Conservation (phyloP, 306 rosid genomes). For the Citrullus amarus region DNA sequence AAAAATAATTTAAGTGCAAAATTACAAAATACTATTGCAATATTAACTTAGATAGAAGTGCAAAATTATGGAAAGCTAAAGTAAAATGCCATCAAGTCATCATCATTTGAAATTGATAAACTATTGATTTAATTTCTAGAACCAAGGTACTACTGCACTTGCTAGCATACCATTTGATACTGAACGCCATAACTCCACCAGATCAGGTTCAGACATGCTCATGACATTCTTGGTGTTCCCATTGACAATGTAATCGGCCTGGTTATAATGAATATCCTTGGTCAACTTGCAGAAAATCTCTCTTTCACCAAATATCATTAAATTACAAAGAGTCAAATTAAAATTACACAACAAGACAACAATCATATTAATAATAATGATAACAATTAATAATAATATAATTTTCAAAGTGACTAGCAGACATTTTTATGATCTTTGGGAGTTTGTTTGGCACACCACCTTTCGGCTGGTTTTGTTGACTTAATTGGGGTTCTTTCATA, state of each 20-base stretch:
- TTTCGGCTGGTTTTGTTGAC: too few species aligned
- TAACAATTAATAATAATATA: neutral
- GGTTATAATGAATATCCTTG: constrained; percentile 12
- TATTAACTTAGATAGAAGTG: neutral
- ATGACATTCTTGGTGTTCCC: constrained; percentile 91
- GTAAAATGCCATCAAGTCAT: neutral
- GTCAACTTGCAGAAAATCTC: neutral
- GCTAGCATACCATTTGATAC: constrained; percentile 52
- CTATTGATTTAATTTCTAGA: neutral
- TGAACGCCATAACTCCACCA: constrained; percentile 85
- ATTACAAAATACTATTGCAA: neutral
- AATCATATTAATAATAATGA: neutral
- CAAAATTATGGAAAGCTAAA: neutral
- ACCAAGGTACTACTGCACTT: neutral
- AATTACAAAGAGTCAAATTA: neutral
- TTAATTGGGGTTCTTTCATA: too few species aligned
- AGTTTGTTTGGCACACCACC: neutral
- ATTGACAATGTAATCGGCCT: constrained; percentile 81
- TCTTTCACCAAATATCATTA: neutral
- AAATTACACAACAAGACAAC: neutral
- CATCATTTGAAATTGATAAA: neutral
- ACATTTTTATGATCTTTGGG: neutral
- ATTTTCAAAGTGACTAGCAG: neutral
- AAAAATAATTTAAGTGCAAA: neutral
- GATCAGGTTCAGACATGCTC: constrained; percentile 98